Percentiles rank a stretch among this genome's conserved stretches.
Evolutionary conservation across 352 stramenopile genomes (phyloP).

Genomic region (Phytophthora vignae): DNA sequence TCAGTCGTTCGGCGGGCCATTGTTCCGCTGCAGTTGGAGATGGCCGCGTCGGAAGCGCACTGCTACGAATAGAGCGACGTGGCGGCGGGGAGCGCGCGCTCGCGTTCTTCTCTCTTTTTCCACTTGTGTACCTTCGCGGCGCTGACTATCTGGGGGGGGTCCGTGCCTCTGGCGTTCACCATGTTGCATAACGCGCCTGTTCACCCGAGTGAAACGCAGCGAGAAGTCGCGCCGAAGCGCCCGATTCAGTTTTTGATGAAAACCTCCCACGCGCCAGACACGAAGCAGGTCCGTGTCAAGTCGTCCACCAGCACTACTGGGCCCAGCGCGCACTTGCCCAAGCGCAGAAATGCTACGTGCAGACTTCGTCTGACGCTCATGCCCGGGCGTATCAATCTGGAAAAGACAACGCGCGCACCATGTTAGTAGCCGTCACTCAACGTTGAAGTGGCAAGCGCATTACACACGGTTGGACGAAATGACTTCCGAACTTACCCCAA

Average conservation of each 20-base stretch:
- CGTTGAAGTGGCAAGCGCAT: slow-evolving; percentile 10
- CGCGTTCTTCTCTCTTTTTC: slow-evolving; percentile 38
- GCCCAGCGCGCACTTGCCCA: slow-evolving; percentile 52
- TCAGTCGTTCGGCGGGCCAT: slow-evolving; percentile 38
- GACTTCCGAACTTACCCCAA: slow-evolving; percentile 55
- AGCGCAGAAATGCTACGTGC: slow-evolving; percentile 59
- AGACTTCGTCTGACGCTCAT: slow-evolving; percentile 73
- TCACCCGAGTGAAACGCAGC: slow-evolving; percentile 34
- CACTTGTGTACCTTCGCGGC: slow-evolving; percentile 13
- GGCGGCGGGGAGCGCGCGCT: not conserved
- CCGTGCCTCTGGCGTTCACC: slow-evolving; percentile 18
- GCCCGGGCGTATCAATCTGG: slow-evolving; percentile 48
- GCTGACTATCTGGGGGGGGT: slow-evolving; percentile 34
- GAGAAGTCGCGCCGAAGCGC: slow-evolving; percentile 35
- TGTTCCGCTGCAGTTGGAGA: slow-evolving; percentile 25
- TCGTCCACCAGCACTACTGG: slow-evolving; percentile 66
- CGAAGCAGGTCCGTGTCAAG: slow-evolving; percentile 70
- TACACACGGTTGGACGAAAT: slow-evolving; percentile 8
- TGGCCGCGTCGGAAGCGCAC: slow-evolving; percentile 37
- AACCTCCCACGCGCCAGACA: slow-evolving; percentile 49
- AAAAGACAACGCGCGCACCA: slow-evolving; percentile 7
- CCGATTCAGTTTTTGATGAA: slow-evolving; percentile 39
- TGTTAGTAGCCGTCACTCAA: slow-evolving; percentile 14
- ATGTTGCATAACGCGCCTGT: slow-evolving; percentile 24
- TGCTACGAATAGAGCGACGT: slow-evolving; percentile 28